These are phyloP conservation scores for Hyaloscypha finlandica DNA, from an alignment of 495 filamentous ascomycete genomes.

Conservation along the genomic window DNA sequence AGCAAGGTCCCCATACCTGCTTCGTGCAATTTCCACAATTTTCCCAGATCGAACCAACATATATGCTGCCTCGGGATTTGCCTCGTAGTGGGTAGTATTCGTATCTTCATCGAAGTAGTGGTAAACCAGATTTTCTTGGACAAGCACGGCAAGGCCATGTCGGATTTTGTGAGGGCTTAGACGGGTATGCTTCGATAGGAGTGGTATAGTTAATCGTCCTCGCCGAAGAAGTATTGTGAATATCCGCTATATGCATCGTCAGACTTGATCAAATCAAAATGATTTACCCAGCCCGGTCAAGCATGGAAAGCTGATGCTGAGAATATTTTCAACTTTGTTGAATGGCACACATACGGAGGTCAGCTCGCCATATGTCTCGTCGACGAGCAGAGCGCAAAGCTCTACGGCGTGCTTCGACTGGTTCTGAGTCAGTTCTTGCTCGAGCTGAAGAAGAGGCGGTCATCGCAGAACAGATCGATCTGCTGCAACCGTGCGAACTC, in stretches of 20 bases:
- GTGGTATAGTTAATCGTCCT: slow-evolving; percentile 72
- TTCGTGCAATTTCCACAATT: slow-evolving; percentile 73
- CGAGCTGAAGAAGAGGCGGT: slow-evolving; percentile 11
- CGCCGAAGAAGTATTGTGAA: slow-evolving; percentile 75
- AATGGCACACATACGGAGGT: slow-evolving; percentile 68
- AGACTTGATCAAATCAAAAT: slow-evolving; percentile 23
- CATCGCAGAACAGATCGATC: not conserved
- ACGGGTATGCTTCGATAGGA: slow-evolving; percentile 64
- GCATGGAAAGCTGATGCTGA: not conserved
- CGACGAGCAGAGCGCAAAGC: slow-evolving; percentile 85
- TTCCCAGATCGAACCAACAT: slow-evolving; percentile 77
- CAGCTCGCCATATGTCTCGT: slow-evolving; percentile 85
- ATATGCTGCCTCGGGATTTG: slow-evolving; percentile 73
- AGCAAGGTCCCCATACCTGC: slow-evolving; percentile 67
- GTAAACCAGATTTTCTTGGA: slow-evolving; percentile 85
- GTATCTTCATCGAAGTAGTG: slow-evolving; percentile 66
- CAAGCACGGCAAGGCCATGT: slow-evolving; percentile 77
- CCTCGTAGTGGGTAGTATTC: slow-evolving; percentile 71
- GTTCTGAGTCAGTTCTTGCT: slow-evolving; percentile 20
- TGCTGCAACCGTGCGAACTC: slow-evolving; percentile 24
- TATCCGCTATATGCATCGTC: slow-evolving; percentile 57
- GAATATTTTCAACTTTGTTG: not conserved
- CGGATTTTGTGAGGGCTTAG: slow-evolving; percentile 69
- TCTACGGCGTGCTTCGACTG: slow-evolving; percentile 66
- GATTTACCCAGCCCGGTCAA: slow-evolving; percentile 10